Evolutionary conservation across 305 asterid genomes (phyloP), one percentile per base, ranked within the genome.

Genomic region (Fraxinus baroniana): DNA sequence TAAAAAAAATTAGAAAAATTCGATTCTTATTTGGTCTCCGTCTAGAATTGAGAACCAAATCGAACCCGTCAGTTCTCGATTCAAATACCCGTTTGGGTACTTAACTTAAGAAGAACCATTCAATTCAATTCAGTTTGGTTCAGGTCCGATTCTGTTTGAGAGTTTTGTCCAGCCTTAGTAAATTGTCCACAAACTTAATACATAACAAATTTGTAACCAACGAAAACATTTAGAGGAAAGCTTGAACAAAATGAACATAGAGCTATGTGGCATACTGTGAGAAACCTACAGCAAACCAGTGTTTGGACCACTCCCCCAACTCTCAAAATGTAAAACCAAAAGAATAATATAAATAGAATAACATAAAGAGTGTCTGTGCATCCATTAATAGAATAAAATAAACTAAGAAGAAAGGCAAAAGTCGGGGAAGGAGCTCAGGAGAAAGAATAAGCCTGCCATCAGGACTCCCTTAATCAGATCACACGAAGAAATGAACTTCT

Each of bases 401-500:
- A 4, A 57, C 7, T 20, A 57, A 57, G 20, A 4, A 46, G 6
- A 15, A 49, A 49, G 18, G 60, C 2, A 13, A 49, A 13, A 13
- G 15, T 49, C 7, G 7, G 20, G 20, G 26, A 17, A n/a, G 20
- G 68, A 6, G 28, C 26, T 57, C 68, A 72, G 73, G 57, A 81
- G 15, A 39, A 5, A n/a, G 79, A 41, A 83, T 26, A 84, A 87
- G 84, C 89, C 76, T 87, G 87, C 90, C 96, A 86, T 90, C 86
- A 76, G 90, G 74, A 81, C 81, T 82, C 83, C 84, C 77, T 86
- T 81, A 79, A 85, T 87, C 89, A 86, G 82, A 91, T 95, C 97
- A 92, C 95, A 91, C 97, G 83, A 88, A 88, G 93, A 89, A 92
- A 86, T 85, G 93, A 76, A 91, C 92, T 52, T 92, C 97, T 94